Base-by-base conservation (phyloP, 2,329 filamentous ascomycete species). In the Ophiostoma sp. region DNA sequence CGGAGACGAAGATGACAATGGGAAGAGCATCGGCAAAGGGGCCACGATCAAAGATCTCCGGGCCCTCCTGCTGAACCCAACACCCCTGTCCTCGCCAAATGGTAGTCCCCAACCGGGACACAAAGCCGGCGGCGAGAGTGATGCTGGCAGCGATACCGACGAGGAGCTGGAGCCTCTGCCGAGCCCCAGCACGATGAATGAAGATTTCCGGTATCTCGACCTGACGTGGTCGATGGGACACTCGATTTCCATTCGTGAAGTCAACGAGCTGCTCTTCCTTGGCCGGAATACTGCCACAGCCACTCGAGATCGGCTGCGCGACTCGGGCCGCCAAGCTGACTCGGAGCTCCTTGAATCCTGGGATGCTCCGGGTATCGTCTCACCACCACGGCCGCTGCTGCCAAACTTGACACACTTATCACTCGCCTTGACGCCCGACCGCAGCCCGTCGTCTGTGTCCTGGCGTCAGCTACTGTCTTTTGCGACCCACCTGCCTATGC, bases 321-420 rank as follows among this genome's bases (percentile, higher is more conserved):
- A 66, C 15, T 17, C 61, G n/a, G 61, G 8, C 15, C 61, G n/a
- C 12, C 36, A 50, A n/a, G 78, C 81, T 70, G 31, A 63, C 2
- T 22, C 48, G 1, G 72, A 2, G 5, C 79, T 83, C 7, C 82
- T 85, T 68, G 87, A 89, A 2, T 87, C 87, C 0, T 89, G 88
- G 88, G 88, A 90, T 61, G 64, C 76, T 1, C 74, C 76, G 0
- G 74, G 33, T 11, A 8, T 79, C 19, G 77, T 79, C 1, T 78
- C 77, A 52, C 79, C 80, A 33, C 81, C 82, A 0, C 81, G 78
- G 36, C 78, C 79, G 12, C 79, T 90, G 22, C 80, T 91, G 55
- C 88, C 88, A 11, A 87, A 87, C 74, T 82, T 91, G 15, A 90
- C 88, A 0, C 88, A 90, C 75, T 82, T 91, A 9, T 90, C 88